phyloP scores from a whole-genome alignment of 345 rosid genomes.

The Lepidium sativum region DNA sequence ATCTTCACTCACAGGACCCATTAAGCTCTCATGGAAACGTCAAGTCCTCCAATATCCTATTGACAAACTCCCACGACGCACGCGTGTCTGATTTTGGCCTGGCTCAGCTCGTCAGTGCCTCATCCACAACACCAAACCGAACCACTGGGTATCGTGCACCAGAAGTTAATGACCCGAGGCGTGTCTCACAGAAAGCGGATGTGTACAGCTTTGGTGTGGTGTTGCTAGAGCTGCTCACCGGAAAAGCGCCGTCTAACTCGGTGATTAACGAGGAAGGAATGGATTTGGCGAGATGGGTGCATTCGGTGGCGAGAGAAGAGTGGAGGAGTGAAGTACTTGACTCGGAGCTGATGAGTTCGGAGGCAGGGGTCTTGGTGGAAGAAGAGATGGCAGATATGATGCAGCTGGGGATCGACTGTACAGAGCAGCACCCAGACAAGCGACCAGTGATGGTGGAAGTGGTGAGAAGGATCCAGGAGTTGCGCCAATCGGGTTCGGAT shows the following conservation, averaged over 20 bases:
- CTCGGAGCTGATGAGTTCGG: conserved; percentile 74
- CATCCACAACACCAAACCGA: conserved; percentile 64
- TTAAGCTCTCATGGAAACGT: conserved; percentile 79
- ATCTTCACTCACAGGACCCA: conserved; percentile 84
- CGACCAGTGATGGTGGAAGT: conserved; percentile 69
- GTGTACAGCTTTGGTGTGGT: conserved; percentile 92
- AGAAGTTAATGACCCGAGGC: conserved; percentile 84
- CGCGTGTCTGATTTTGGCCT: conserved; percentile 93
- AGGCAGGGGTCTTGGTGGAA: conserved; percentile 36
- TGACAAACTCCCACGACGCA: conserved; percentile 58
- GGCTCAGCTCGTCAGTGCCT: conserved; percentile 69
- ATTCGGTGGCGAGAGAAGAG: conserved; percentile 74
- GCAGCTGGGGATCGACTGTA: conserved; percentile 82
- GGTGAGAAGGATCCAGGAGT: conserved; percentile 47
- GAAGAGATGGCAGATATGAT: conserved; percentile 80
- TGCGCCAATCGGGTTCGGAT: conserved; percentile 29
- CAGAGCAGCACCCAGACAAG: conserved; percentile 71
- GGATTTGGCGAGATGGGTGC: conserved; percentile 95
- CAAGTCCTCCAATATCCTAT: conserved; percentile 84
- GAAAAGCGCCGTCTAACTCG: conserved; percentile 81
- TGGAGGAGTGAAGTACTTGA: conserved; percentile 87
- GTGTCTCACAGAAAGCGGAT: conserved; percentile 88
- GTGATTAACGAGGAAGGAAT: conserved; percentile 84
- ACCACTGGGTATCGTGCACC: conserved; percentile 90
- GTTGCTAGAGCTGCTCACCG: conserved; percentile 76